Base-by-base conservation (phyloP, 2,329 filamentous ascomycete species). In the Penicillium sp. region DNA sequence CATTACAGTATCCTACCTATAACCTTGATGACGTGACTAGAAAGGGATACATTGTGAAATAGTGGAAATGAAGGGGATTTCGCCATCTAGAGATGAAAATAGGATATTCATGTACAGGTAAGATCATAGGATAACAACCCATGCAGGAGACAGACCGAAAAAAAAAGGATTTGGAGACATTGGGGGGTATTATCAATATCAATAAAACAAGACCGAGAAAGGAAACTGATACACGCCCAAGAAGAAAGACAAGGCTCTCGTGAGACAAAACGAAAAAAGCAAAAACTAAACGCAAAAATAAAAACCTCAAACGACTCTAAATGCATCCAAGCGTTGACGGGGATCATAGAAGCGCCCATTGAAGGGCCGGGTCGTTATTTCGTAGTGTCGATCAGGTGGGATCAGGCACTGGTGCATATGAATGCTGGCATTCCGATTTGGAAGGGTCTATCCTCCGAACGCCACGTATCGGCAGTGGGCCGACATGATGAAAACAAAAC, bases 151-250 rank as follows among this genome's bases (percentile, higher is more conserved):
- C 44, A 37, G 46, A 57, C 51, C 39, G 50, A 51, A 45, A 44
- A 35, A 26, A 24, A 48, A 24, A 38, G 46, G 48, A 55, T 53
- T 54, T 45, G 41, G 55, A 57, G 58, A 62, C 61, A 51, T 53
- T 48, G n/a, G 56, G 57, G 46, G 64, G 62, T 65, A 67, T 65
- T 63, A 61, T 61, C 57, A 65, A 59, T 63, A 61, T 61, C 57
- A 65, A 59, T 62, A 62, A 65, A 54, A 65, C 61, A 64, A 57
- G 55, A 58, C 59, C 56, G 58, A 64, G 60, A 64, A 63, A 47
- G 44, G 44, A 45, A 38, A 42, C 39, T 42, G 37, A 47, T 42
- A 54, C 48, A 53, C 35, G 54, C 48, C 43, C 29, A 38, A 49
- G 44, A 49, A 51, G 19, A 38, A 50, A 50, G 49, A 49, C 5